These are phyloP conservation scores for Dactylella cylindrospora DNA, from an alignment of 2,329 filamentous ascomycete genomes.

Conservation along the genomic window DNA sequence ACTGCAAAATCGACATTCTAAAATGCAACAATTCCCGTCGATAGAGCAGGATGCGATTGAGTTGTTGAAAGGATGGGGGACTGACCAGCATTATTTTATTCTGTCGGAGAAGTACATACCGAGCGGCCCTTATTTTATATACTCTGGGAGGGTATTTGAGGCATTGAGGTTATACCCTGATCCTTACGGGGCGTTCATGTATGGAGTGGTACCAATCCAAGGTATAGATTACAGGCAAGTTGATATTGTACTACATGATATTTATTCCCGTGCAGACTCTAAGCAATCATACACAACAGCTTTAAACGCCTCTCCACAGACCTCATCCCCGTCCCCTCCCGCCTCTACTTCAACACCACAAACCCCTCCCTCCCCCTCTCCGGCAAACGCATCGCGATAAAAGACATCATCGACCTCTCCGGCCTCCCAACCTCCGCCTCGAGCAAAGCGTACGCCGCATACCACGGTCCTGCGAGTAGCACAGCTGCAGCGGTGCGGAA, in stretches of 20 bases:
- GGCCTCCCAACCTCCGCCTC: slow-evolving; percentile 62
- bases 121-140: slow-evolving; percentile 24
- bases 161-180: slow-evolving; percentile 29
- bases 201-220: slow-evolving; percentile 10
- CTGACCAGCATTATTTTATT: slow-evolving; percentile 1
- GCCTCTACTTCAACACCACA: slow-evolving; percentile 61
- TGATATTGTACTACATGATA: neutral
- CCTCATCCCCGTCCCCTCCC: slow-evolving; percentile 58
- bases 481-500: slow-evolving; percentile 60
- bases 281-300: no score
- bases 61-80: slow-evolving; percentile 1
- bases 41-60: neutral
- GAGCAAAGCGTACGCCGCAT: slow-evolving; percentile 61
- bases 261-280: no score
- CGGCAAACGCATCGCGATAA: slow-evolving; percentile 64
- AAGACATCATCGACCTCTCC: slow-evolving; percentile 64
- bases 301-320: slow-evolving; percentile 15
- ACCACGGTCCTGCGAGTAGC: slow-evolving; percentile 56
- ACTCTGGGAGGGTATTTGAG: neutral
- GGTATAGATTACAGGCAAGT: slow-evolving; percentile 15
- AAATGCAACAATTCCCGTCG: slow-evolving; percentile 1
- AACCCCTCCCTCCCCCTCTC: slow-evolving; percentile 57
- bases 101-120: neutral
- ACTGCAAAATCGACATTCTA: neutral
- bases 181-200: slow-evolving; percentile 31